Evolutionary conservation across 208 protist species (phyloP), one percentile per base, ranked within the genome.

Genomic region (Leishmania martiniquensis): DNA sequence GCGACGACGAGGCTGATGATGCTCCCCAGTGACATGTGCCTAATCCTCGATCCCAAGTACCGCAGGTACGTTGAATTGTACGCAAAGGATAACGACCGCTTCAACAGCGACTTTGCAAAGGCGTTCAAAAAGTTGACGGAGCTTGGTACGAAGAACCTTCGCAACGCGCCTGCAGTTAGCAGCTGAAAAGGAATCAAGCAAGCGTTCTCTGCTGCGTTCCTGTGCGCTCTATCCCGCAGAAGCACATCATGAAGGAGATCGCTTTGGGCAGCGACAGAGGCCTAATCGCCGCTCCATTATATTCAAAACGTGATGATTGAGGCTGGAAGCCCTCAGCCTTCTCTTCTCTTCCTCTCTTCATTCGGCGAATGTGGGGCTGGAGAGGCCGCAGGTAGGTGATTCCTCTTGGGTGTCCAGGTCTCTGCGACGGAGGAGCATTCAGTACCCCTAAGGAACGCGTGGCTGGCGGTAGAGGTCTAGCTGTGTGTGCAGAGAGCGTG

Each of bases 1-100:
- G 76, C 83, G 22, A 95, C 91, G 34, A 91, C 86, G 51, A 86
- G 88, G 49, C 83, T 98, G 6, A 99, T 99, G 96, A 99, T 99
- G 97, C 89, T 98, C 17, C 95, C 96, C 20, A 60, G 95, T 39
- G 97, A 99, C 71, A 84, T 98, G 55, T 85, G 87, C 37, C 84
- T 98, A 51, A 60, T 98, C 10, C 72, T 96, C 7, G 96, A 98
- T 76, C 87, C 91, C 69, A 81, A 80, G 44, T 97, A 98, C 86
- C 81, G 72, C 25, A 88, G 88, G 81, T 95, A 89, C 72, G 96
- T 95, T 12, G 87, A 98, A 55, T 66, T 84, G 34, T 98, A 98
- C 85, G 96, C 97, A 7, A 88, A 94, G 49, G 97, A 99, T 78
- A 93, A 98, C 76, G 93, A 97, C 54, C 49, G 87, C 17, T 99